Base-by-base conservation (phyloP, 805 yeast species). In the Saccharomycopsis fodiens region DNA sequence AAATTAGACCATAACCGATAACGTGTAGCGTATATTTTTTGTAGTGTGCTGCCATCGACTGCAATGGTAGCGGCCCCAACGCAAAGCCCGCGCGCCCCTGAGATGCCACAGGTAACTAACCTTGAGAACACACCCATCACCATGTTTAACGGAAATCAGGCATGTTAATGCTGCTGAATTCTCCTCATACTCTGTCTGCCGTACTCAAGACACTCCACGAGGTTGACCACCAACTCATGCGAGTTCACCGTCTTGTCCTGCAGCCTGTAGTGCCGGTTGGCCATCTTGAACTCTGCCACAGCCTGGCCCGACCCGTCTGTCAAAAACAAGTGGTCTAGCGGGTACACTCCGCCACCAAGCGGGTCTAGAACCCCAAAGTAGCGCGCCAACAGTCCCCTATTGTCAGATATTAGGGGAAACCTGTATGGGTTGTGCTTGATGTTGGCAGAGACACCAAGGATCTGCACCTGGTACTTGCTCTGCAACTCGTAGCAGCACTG, bases 311-410 rank as follows among this genome's bases (percentile, higher is more conserved):
- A 5, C 13, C 30, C 23, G 41, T 60, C 58, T 42, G 57, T 59
- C 7, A 61, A 22, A 8, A 64, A 21, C 4, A 64, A 51, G 16
- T 62, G 55, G 12, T 59, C 57, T 19, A 61, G 39, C 0, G 68
- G 65, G 49, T 57, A 64, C 12, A 56, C 39, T 1, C 65, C 66
- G 22, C 68, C 68, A 20, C 68, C 68, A 6, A 64, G 45, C 2
- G 68, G 68, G 47, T 63, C 63, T 23, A 56, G 39, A 23, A 61
- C 31, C 2, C 47, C 44, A 39, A 64, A 48, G 1, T 31, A 21
- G 35, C 49, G 52, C n/a, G 62, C 54, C 29, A 62, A 42, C 7
- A 30, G 19, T 2, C 66, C 67, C n/a, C 47, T 38, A 8, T 46
- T 3, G 46, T 63, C 68, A 16, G 56, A 32, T 8, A 63, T 21